Evolutionary conservation across 164 flowering plant species (phyloP).

Genomic region (Vitis riparia): DNA sequence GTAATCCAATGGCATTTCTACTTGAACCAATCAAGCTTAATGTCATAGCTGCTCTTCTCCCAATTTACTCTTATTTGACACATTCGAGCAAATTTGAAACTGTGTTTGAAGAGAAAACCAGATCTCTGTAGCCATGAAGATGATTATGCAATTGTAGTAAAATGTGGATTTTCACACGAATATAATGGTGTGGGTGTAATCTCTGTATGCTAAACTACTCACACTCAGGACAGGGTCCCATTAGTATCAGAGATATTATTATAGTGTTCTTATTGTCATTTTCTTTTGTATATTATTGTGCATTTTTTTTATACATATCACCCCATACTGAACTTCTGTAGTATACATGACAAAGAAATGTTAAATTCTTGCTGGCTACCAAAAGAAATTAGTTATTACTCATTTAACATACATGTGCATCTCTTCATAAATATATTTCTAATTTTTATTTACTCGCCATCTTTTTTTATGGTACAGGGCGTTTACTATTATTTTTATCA

Average conservation of each 20-base stretch:
- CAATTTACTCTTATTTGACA: too few species aligned
- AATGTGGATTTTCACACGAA: background rate
- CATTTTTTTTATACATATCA: too few species aligned
- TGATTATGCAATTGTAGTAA: background rate
- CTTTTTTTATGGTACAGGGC: constrained; percentile 75
- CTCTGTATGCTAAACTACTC: background rate
- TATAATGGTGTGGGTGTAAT: background rate
- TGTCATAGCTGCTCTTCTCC: too few species aligned
- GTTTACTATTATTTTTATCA: constrained; percentile 99
- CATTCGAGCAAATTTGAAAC: too few species aligned
- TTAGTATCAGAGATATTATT: background rate
- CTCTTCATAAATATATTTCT: constrained; percentile 1
- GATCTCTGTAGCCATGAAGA: too few species aligned
- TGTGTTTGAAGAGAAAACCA: too few species aligned
- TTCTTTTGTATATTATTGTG: too few species aligned
- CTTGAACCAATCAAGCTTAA: too few species aligned
- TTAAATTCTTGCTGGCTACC: too few species aligned
- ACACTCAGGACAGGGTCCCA: background rate
- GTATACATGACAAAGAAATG: too few species aligned
- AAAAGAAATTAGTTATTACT: background rate
- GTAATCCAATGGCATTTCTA: too few species aligned
- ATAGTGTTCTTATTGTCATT: background rate
- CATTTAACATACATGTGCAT: background rate
- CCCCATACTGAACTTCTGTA: too few species aligned
- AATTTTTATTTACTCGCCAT: constrained; percentile 25